These are phyloP conservation scores for Aspergillus ellipticus DNA, from an alignment of 495 filamentous ascomycete species.

Conservation along the genomic window DNA sequence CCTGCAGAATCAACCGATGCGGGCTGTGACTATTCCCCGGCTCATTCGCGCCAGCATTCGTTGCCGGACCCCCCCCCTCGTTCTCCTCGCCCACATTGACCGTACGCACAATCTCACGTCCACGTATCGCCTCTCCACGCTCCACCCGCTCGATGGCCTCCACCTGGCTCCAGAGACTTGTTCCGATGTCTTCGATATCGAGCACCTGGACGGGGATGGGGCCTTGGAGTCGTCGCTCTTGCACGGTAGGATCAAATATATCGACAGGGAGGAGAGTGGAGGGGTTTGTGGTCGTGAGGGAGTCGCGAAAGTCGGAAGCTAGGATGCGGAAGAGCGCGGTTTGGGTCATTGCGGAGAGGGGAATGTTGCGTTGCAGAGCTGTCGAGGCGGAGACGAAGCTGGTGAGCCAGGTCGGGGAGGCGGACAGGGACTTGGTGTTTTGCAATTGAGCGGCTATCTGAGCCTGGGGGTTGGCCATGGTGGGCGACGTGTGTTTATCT, in stretches of 20 bases:
- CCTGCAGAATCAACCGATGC: conserved; percentile 80
- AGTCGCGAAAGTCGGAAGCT: conserved; percentile 66
- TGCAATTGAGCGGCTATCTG: conserved; percentile 44
- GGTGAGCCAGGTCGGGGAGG: conserved; percentile 43
- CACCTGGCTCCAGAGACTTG: conserved; percentile 76
- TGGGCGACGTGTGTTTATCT: background rate
- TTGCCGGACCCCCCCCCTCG: conserved; percentile 20
- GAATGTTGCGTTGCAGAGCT: conserved; percentile 48
- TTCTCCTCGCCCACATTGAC: conserved; percentile 51
- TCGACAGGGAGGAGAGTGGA: conserved; percentile 56
- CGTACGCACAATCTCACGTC: conserved; percentile 76
- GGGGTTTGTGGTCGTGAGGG: conserved; percentile 44
- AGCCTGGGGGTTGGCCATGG: conserved; percentile 36
- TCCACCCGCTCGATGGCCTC: conserved; percentile 80
- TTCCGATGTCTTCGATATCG: conserved; percentile 76
- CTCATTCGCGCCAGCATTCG: conserved; percentile 7
- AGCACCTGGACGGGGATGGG: conserved; percentile 76
- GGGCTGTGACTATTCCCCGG: conserved; percentile 46
- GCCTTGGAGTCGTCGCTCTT: conserved; percentile 50
- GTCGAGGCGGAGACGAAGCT: conserved; percentile 35
- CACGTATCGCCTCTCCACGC: conserved; percentile 76
- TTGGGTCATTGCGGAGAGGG: conserved; percentile 67
- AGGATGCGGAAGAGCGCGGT: conserved; percentile 81
- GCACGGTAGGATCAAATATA: conserved; percentile 46
- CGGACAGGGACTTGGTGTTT: conserved; percentile 38